These are phyloP conservation scores for Sarocladiaceae sp. DNA, from an alignment of 2,329 filamentous ascomycete species.

Conservation along the genomic window DNA sequence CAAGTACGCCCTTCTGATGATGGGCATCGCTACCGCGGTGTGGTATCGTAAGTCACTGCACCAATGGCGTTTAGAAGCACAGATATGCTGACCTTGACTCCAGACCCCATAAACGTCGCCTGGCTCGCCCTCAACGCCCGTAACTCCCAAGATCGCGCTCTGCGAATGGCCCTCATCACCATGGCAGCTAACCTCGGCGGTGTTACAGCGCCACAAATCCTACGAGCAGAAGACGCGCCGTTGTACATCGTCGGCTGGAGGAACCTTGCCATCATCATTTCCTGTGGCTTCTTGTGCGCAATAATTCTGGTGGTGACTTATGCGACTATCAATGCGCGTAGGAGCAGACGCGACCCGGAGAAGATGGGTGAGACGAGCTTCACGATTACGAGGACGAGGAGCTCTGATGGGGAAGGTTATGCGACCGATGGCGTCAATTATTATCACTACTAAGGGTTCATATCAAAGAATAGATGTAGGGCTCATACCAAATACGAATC, in stretches of 20 bases:
- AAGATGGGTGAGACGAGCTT: neutral
- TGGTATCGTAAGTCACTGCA: neutral
- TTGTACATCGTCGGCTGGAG: constrained; percentile 42
- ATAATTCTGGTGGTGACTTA: neutral
- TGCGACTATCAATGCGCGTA: neutral
- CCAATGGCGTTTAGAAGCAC: no score
- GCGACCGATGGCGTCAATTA: neutral
- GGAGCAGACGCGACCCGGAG: neutral
- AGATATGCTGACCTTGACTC: no score
- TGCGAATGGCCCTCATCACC: constrained; percentile 58
- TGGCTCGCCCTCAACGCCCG: constrained; percentile 54
- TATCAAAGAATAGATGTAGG: neutral
- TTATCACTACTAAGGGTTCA: constrained; percentile 1
- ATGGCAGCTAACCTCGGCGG: constrained; percentile 59
- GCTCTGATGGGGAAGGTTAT: neutral
- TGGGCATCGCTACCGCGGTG: neutral
- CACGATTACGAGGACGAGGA: neutral
- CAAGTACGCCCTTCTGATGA: neutral
- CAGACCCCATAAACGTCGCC: constrained; percentile 54
- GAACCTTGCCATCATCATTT: constrained; percentile 35
- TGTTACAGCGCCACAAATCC: constrained; percentile 58
- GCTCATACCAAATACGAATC: no score
- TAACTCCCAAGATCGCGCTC: constrained; percentile 52
- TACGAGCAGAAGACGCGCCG: constrained; percentile 47
- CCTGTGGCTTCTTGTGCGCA: neutral